Percentiles rank a stretch among this genome's conserved stretches.
These are phyloP conservation scores for Hymenotorrendiella dingleyae DNA, from an alignment of 2,329 filamentous ascomycete species.

Conservation along the genomic window DNA sequence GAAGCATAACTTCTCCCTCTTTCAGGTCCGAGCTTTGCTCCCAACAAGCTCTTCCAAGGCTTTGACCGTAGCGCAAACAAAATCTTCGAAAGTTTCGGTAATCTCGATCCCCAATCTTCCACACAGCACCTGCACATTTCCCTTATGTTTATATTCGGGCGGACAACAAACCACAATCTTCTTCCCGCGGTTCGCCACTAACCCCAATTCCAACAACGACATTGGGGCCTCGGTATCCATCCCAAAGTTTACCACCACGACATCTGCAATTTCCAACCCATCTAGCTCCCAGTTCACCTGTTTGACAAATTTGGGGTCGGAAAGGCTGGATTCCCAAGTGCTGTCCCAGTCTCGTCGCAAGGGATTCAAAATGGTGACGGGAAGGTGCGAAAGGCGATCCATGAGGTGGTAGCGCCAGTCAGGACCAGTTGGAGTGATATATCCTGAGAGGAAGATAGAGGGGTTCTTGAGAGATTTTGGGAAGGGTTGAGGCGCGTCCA, in stretches of 20 bases:
- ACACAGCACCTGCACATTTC: constrained; percentile 56
- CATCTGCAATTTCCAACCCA: constrained; percentile 45
- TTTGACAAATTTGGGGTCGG: constrained; percentile 40
- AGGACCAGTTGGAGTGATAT: constrained; percentile 35
- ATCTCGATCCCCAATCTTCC: constrained; percentile 40
- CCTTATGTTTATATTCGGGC: constrained; percentile 48
- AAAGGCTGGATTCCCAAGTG: constrained; percentile 44
- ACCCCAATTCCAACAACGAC: constrained; percentile 54
- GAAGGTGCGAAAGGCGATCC: constrained; percentile 35
- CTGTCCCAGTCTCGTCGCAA: constrained; percentile 50
- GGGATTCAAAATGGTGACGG: constrained; percentile 53
- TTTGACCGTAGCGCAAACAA: constrained; percentile 34
- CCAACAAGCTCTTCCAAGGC: neutral
- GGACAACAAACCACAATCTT: constrained; percentile 47
- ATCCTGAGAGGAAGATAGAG: constrained; percentile 53
- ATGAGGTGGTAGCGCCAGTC: constrained; percentile 46
- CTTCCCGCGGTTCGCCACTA: constrained; percentile 41
- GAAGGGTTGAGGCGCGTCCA: constrained; percentile 15
- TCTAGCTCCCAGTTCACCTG: constrained; percentile 59
- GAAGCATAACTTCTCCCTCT: too few relatives aligned
- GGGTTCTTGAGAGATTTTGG: constrained; percentile 8
- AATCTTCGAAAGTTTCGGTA: constrained; percentile 36
- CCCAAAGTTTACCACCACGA: constrained; percentile 54
- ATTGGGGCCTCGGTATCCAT: constrained; percentile 45
- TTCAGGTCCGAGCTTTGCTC: too few relatives aligned